Conservation (phyloP, 2,329 filamentous ascomycete species). For the Davidsoniella eucalypti region DNA sequence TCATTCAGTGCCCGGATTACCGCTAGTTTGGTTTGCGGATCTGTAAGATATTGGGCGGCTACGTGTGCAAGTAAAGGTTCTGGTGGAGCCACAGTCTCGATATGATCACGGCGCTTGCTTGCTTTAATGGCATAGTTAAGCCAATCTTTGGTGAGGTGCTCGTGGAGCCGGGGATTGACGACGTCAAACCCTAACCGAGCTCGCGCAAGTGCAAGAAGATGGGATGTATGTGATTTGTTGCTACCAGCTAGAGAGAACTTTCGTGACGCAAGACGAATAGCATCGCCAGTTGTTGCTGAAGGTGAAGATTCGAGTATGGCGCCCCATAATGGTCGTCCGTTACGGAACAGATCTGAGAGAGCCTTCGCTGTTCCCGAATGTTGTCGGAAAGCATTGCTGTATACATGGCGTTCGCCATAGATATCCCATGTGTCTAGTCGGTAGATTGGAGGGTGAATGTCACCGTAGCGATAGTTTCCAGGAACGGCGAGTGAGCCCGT, state of each 20-base stretch:
- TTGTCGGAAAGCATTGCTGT: background rate
- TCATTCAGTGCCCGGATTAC: conserved; percentile 8
- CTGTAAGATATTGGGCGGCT: conserved; percentile 6
- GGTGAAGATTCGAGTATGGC: conserved; percentile 6
- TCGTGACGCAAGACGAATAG: conserved; percentile 7
- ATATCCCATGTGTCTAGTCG: conserved; percentile 7
- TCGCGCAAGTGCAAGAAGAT: conserved; percentile 7
- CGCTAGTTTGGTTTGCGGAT: background rate
- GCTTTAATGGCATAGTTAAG: conserved; percentile 8
- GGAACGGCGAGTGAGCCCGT: background rate
- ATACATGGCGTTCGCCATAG: background rate
- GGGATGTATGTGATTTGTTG: conserved; percentile 2
- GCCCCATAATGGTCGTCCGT: conserved; percentile 11
- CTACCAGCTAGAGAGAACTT: conserved; percentile 2
- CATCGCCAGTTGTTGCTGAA: conserved; percentile 3
- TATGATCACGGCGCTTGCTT: conserved; percentile 5
- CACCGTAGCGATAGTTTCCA: conserved; percentile 2
- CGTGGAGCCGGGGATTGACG: background rate
- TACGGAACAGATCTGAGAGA: conserved; percentile 1
- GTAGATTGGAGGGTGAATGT: conserved; percentile 10
- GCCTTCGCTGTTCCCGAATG: background rate
- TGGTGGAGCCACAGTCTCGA: conserved; percentile 8
- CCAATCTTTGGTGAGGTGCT: conserved; percentile 8
- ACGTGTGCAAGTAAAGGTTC: conserved; percentile 10
- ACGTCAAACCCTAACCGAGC: conserved; percentile 3